These are phyloP conservation scores for Blastobotrys petasosporus DNA, from an alignment of 1,139 yeast genomes.

Conservation along the genomic window DNA sequence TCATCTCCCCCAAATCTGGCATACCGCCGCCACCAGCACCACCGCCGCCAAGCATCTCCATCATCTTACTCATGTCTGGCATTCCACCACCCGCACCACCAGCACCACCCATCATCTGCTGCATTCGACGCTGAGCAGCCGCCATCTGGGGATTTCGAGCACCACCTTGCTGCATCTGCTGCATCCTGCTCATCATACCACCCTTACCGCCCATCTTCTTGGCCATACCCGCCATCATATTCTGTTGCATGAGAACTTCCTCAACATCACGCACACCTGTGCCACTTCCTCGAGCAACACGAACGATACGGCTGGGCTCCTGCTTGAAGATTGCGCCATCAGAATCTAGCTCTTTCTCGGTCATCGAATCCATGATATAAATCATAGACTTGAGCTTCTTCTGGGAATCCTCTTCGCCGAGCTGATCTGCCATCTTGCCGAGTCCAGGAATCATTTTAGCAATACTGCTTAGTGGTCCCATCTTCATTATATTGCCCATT, in stretches of 20 bases:
- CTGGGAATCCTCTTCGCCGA: constrained; percentile 80
- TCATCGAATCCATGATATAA: constrained; percentile 94
- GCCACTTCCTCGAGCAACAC: constrained; percentile 97
- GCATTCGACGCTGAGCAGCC: constrained; percentile 35
- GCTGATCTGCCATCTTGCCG: constrained; percentile 75
- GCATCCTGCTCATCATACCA: constrained; percentile 39
- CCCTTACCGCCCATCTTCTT: constrained; percentile 54
- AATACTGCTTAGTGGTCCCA: constrained; percentile 92
- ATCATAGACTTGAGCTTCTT: constrained; percentile 81
- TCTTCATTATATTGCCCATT: constrained; percentile 88
- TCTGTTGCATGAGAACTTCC: constrained; percentile 84
- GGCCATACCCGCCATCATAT: constrained; percentile 95
- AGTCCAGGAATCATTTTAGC: constrained; percentile 94
- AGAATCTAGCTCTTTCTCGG: constrained; percentile 80
- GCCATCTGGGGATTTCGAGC: constrained; percentile 35
- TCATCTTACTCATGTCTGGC: constrained; percentile 30
- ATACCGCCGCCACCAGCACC: constrained; percentile 40
- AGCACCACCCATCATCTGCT: constrained; percentile 32
- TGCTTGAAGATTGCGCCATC: constrained; percentile 80
- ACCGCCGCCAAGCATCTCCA: constrained; percentile 35
- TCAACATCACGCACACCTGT: constrained; percentile 91
- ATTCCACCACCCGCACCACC: constrained; percentile 39
- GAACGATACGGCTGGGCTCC: constrained; percentile 77
- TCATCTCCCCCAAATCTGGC: constrained; percentile 48
- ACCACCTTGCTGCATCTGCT: constrained; percentile 31